Conservation (phyloP, 2,329 filamentous ascomycete species). For the Colletotrichum musae region DNA sequence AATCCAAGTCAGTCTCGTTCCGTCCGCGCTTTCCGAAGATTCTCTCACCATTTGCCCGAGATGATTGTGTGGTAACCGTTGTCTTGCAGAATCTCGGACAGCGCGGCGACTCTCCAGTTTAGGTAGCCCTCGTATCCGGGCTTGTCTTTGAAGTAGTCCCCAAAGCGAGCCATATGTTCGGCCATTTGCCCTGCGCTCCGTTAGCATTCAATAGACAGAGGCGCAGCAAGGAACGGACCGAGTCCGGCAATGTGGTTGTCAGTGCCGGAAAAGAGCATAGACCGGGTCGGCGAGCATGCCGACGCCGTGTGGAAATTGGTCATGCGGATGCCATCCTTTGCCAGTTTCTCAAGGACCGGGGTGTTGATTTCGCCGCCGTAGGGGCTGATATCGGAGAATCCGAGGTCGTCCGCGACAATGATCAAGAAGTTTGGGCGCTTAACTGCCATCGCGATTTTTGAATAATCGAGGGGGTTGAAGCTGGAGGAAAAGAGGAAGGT, state of each 20-base stretch:
- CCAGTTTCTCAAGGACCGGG: constrained; percentile 55
- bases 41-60: constrained; percentile 49
- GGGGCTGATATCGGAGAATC: constrained; percentile 50
- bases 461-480: not conserved
- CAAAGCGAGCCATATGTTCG: constrained; percentile 50
- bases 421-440: constrained; percentile 51
- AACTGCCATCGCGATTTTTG: constrained; percentile 10
- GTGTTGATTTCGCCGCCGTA: constrained; percentile 53
- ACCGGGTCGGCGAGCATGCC: constrained; percentile 70
- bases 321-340: constrained; percentile 64
- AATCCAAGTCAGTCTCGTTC: not conserved
- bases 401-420: constrained; percentile 53
- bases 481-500: not conserved
- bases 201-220: not conserved
- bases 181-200: constrained; percentile 56
- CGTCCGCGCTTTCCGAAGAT: not conserved
- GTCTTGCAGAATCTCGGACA: constrained; percentile 48
- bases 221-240: constrained; percentile 47
- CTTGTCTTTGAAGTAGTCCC: constrained; percentile 35
- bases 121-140: constrained; percentile 52
- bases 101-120: constrained; percentile 48
- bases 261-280: constrained; percentile 73
- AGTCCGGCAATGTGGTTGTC: constrained; percentile 69
- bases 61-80: constrained; percentile 51
- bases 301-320: constrained; percentile 72